Conservation (phyloP, 192 early-diverging fungal species). For the Backusella circina region DNA sequence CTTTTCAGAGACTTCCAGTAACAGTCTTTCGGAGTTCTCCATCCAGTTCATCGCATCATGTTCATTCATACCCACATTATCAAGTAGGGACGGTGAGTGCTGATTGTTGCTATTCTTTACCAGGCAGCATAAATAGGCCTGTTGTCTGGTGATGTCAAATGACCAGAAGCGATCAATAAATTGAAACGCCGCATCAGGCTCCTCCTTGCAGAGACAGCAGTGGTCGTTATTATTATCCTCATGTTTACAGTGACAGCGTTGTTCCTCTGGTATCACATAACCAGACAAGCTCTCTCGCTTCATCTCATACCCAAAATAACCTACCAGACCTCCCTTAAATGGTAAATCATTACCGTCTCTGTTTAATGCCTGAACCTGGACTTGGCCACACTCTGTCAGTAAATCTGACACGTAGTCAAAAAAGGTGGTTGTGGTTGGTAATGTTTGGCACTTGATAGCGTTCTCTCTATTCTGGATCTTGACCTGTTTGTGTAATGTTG, state of each 20-base stretch:
- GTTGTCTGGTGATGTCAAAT: conserved; percentile 44
- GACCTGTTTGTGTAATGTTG: conserved; percentile 26
- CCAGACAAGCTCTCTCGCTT: conserved; percentile 70
- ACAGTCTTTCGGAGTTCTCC: conserved; percentile 10
- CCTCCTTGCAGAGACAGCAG: conserved; percentile 22
- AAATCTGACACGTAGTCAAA: conserved; percentile 63
- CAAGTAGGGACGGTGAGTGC: conserved; percentile 1
- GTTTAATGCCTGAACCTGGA: background rate
- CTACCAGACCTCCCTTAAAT: conserved; percentile 85
- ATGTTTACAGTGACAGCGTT: conserved; percentile 29
- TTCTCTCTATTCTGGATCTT: background rate
- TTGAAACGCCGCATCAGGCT: conserved; percentile 61
- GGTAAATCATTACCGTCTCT: conserved; percentile 7
- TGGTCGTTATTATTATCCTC: conserved; percentile 18
- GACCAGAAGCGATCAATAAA: conserved; percentile 56
- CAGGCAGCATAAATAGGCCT: conserved; percentile 21
- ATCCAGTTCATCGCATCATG: conserved; percentile 33
- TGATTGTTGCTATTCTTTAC: background rate
- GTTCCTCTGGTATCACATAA: conserved; percentile 36
- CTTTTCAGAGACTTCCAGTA: conserved; percentile 17
- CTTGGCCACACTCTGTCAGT: background rate
- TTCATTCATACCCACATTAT: background rate
- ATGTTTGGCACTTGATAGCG: background rate
- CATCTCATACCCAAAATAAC: conserved; percentile 95
- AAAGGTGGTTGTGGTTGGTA: conserved; percentile 40